Evolutionary conservation across 148 eudicot species (phyloP).

Genomic region (Vaccinium macrocarpon): DNA sequence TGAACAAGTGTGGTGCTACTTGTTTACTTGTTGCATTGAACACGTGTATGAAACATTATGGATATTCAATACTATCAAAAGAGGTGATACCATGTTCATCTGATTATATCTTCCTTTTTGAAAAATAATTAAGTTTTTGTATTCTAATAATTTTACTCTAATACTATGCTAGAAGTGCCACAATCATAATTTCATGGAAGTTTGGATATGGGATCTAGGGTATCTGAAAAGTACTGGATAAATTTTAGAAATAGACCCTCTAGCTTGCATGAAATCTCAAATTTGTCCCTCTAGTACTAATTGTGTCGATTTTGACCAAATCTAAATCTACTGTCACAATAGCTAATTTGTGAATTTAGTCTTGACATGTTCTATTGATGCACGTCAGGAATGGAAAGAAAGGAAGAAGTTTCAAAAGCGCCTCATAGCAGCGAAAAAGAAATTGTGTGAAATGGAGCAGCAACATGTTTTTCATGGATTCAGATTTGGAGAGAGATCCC

Average conservation of each 20-base stretch:
- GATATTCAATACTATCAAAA: neutral
- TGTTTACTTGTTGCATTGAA: neutral
- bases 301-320: neutral
- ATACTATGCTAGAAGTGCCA: neutral
- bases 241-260: too few relatives aligned
- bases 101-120: neutral
- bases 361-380: slow-evolving; percentile 14
- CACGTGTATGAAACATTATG: neutral
- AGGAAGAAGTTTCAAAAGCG: slow-evolving; percentile 77
- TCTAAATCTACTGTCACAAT: neutral
- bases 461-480: slow-evolving; percentile 88
- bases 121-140: neutral
- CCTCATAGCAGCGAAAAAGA: slow-evolving; percentile 91
- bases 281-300: too few relatives aligned
- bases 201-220: neutral
- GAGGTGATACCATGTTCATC: neutral
- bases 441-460: slow-evolving; percentile 76
- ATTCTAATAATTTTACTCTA: neutral
- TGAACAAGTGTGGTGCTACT: neutral
- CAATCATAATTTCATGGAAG: neutral
- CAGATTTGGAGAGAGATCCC: slow-evolving; percentile 62
- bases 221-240: neutral
- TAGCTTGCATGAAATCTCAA: too few relatives aligned
- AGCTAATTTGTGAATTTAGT: slow-evolving; percentile 11
- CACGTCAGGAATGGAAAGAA: slow-evolving; percentile 86